phyloP scores from a whole-genome alignment of 2,329 filamentous ascomycete species.

The Proliferodiscus dingleyae region DNA sequence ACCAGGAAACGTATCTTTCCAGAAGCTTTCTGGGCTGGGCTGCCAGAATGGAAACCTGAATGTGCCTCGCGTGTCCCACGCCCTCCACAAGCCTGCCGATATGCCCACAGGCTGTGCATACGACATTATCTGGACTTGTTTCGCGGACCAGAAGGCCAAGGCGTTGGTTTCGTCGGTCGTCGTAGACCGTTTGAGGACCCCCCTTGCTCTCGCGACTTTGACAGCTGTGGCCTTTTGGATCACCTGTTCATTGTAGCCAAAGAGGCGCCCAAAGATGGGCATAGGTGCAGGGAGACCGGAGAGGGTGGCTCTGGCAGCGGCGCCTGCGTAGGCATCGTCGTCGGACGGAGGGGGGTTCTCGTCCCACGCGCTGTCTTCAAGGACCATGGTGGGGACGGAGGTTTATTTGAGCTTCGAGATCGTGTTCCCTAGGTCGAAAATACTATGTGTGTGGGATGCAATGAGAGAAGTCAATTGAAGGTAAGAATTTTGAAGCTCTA shows the following conservation, averaged over 20 bases:
- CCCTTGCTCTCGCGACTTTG: constrained; percentile 5
- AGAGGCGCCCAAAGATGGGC: constrained; percentile 21
- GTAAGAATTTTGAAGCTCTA: neutral
- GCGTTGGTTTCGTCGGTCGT: constrained; percentile 27
- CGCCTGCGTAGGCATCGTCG: constrained; percentile 22
- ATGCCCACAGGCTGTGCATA: constrained; percentile 22
- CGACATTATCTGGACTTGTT: constrained; percentile 24
- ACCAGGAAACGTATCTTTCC: constrained; percentile 17
- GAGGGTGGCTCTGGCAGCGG: neutral
- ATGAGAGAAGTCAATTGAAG: neutral
- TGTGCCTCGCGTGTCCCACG: constrained; percentile 16
- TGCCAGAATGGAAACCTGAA: constrained; percentile 30
- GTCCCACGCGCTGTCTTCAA: constrained; percentile 20
- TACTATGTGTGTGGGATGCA: neutral
- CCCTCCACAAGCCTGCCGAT: constrained; percentile 22
- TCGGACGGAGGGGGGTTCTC: constrained; percentile 25
- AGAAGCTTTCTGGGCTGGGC: constrained; percentile 25
- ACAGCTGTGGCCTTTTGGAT: constrained; percentile 1
- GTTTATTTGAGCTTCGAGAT: neutral
- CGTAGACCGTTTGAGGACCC: constrained; percentile 17
- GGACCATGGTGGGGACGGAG: constrained; percentile 20
- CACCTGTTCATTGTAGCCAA: constrained; percentile 18
- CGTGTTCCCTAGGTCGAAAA: neutral
- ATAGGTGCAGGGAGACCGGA: constrained; percentile 17
- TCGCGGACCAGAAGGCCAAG: constrained; percentile 25